These are phyloP conservation scores for Panellus pusillus DNA, from an alignment of 768 basidiomycete species.

Conservation along the genomic window DNA sequence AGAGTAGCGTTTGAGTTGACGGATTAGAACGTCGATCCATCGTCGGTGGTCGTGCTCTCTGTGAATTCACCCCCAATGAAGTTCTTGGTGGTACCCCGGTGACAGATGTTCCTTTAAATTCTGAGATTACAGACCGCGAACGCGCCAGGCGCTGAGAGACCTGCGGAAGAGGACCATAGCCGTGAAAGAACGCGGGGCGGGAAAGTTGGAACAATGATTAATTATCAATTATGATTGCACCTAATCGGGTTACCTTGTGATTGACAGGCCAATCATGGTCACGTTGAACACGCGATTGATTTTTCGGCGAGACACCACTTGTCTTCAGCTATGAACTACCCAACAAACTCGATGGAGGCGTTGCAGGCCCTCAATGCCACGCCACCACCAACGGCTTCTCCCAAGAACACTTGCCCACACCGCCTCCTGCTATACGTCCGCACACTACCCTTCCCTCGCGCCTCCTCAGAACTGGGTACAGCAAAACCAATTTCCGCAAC, in stretches of 20 bases:
- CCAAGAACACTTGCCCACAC: not conserved
- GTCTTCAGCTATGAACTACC: not conserved
- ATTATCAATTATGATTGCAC: too few species aligned
- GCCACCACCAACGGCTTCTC: too few species aligned
- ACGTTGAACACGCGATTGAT: not conserved
- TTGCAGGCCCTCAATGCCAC: not conserved
- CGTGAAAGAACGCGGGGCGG: too few species aligned
- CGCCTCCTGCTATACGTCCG: constrained; percentile 1
- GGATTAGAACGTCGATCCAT: constrained; percentile 92
- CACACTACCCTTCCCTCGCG: constrained; percentile 1
- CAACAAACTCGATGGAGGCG: not conserved
- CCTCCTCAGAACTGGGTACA: constrained; percentile 15
- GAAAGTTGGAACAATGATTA: too few species aligned
- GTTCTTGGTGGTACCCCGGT: constrained; percentile 88
- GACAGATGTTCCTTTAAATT: constrained; percentile 87
- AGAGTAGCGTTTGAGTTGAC: constrained; percentile 90
- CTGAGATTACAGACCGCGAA: constrained; percentile 62
- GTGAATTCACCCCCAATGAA: constrained; percentile 89
- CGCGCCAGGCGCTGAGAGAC: constrained; percentile 57
- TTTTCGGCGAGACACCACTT: not conserved
- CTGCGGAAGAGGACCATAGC: constrained; percentile 23
- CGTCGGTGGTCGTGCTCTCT: constrained; percentile 70
- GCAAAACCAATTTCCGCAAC: constrained; percentile 23
- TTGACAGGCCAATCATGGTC: too few species aligned
- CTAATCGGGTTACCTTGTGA: too few species aligned